These are phyloP conservation scores for Leptodermis oblonga DNA, from an alignment of 257 asterid species.

Conservation along the genomic window DNA sequence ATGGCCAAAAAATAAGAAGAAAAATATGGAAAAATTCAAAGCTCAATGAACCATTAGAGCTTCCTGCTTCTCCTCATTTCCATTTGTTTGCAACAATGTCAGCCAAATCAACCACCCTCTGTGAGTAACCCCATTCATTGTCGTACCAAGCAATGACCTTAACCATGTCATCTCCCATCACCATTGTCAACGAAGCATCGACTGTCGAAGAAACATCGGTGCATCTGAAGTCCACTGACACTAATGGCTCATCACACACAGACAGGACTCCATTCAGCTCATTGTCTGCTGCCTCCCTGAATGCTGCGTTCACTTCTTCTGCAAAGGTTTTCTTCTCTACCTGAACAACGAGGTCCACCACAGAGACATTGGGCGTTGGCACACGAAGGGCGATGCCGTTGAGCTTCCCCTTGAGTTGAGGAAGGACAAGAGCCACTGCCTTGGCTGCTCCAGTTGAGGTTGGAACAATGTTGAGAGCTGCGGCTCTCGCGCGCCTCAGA, in stretches of 20 bases:
- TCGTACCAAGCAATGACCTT: constrained; percentile 99
- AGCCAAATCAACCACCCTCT: constrained; percentile 98
- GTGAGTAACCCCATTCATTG: constrained; percentile 99
- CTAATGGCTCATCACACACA: constrained; percentile 90
- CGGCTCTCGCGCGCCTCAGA: constrained; percentile 91
- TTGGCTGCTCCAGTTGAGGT: constrained; percentile 96
- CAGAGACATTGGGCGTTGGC: constrained; percentile 91
- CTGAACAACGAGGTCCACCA: constrained; percentile 89
- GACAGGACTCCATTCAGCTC: constrained; percentile 74
- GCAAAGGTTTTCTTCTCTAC: constrained; percentile 93
- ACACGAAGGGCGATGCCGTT: constrained; percentile 98
- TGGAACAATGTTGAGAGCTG: constrained; percentile 94
- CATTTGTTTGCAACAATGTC: constrained; percentile 90
- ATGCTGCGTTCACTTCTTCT: constrained; percentile 91
- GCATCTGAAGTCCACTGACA: constrained; percentile 90
- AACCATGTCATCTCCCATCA: constrained; percentile 98
- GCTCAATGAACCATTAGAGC: neutral
- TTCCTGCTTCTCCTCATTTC: constrained; percentile 63
- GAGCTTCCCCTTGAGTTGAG: constrained; percentile 87
- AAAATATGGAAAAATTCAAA: neutral
- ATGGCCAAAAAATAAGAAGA: constrained; percentile 7
- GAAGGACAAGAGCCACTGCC: constrained; percentile 93
- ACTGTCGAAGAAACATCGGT: constrained; percentile 86
- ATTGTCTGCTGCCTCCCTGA: constrained; percentile 70
- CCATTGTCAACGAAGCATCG: constrained; percentile 88